Evolutionary conservation across 2,329 filamentous ascomycete species (phyloP).

Genomic region (Endoconidiophora laricicola): DNA sequence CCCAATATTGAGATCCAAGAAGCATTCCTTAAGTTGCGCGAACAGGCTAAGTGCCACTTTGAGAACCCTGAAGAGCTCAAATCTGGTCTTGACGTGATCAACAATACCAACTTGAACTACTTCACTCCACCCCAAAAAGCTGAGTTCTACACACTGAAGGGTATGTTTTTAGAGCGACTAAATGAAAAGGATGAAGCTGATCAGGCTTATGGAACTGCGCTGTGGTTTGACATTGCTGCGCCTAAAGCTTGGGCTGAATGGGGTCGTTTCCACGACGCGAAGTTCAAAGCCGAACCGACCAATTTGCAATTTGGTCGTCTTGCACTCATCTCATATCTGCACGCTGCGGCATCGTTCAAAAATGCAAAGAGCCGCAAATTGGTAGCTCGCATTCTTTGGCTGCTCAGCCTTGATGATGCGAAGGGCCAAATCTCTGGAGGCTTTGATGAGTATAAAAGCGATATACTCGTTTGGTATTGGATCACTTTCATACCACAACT

Average conservation of each 20-base stretch:
- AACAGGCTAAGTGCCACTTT: constrained; percentile 97
- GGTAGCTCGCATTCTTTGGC: constrained; percentile 83
- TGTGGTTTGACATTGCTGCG: constrained; percentile 90
- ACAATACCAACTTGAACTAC: constrained; percentile 98
- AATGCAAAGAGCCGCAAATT: constrained; percentile 91
- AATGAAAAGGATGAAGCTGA: constrained; percentile 82
- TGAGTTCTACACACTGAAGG: constrained; percentile 97
- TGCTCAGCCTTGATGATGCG: constrained; percentile 81
- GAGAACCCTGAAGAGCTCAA: constrained; percentile 86
- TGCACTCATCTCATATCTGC: constrained; percentile 87
- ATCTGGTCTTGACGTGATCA: constrained; percentile 91
- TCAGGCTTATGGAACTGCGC: constrained; percentile 79
- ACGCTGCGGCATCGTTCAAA: constrained; percentile 92
- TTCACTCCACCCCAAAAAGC: constrained; percentile 93
- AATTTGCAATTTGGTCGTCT: constrained; percentile 76
- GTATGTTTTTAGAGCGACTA: constrained; percentile 96
- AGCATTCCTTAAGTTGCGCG: constrained; percentile 92
- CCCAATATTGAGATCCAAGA: constrained; percentile 99
- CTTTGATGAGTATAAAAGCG: constrained; percentile 93
- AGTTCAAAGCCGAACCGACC: constrained; percentile 78
- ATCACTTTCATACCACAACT: constrained; percentile 97
- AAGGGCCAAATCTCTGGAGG: constrained; percentile 69
- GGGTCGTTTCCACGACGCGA: constrained; percentile 93
- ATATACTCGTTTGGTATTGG: constrained; percentile 98
- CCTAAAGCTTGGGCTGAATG: constrained; percentile 98